A percentile compares a stretch with the other conserved stretches of the same genome.
Conservation (phyloP, 2,329 filamentous ascomycete genomes). For the Fusarium floridanum region DNA sequence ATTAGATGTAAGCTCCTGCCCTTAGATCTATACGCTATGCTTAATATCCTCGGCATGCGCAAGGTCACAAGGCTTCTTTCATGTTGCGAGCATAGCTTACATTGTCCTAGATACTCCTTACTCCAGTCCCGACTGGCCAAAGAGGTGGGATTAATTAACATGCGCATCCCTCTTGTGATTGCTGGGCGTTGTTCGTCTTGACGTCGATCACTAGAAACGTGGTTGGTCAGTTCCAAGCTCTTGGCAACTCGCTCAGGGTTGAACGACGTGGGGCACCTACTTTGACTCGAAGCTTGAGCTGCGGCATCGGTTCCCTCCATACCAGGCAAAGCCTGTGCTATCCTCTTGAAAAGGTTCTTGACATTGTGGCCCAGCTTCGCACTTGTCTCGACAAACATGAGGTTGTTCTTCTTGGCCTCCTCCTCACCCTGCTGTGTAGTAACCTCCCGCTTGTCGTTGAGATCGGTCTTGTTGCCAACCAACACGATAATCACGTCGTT, state of each 20-base stretch:
- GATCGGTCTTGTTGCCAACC: conserved; percentile 98
- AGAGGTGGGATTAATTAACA: conserved; percentile 52
- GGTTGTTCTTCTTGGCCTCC: conserved; percentile 95
- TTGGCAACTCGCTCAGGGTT: not conserved
- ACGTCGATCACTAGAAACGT: conserved; percentile 84
- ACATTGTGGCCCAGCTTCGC: conserved; percentile 98
- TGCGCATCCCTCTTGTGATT: conserved; percentile 78
- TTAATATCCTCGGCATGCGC: conserved; percentile 48
- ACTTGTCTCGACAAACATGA: conserved; percentile 99
- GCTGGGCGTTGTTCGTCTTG: conserved; percentile 80
- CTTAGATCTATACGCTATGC: conserved; percentile 50
- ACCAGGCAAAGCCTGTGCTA: conserved; percentile 95
- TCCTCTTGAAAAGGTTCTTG: conserved; percentile 96
- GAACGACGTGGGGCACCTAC: conserved; percentile 64
- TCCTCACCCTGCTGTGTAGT: conserved; percentile 97
- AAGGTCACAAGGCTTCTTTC: conserved; percentile 34
- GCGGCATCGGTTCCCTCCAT: conserved; percentile 93
- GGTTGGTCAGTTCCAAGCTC: conserved; percentile 28
- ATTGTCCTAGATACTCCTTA: conserved; percentile 43
- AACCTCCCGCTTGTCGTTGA: conserved; percentile 98
- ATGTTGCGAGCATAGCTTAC: conserved; percentile 38
- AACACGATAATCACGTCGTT: conserved; percentile 99
- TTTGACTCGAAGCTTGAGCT: conserved; percentile 79
- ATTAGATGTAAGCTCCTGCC: conserved; percentile 53
- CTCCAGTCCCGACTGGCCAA: conserved; percentile 38